Evolutionary conservation across 2,329 filamentous ascomycete species (phyloP).

Genomic region (Trichoderma polysporum): DNA sequence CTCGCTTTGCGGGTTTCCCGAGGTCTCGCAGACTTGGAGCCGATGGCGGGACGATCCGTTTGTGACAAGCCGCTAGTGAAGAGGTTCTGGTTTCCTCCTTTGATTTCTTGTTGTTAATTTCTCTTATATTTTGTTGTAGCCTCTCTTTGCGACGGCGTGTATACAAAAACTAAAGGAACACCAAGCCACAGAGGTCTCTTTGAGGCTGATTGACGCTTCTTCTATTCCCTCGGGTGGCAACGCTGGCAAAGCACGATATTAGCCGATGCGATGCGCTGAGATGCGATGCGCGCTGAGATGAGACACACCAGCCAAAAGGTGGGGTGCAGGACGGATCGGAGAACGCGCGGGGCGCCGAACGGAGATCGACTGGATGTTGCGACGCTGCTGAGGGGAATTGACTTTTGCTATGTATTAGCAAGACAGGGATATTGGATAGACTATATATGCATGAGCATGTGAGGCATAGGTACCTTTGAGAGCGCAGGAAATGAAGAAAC

Average conservation of each 20-base stretch:
- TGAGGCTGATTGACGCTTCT: not conserved
- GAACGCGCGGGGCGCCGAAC: constrained; percentile 20
- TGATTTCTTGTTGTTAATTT: not conserved
- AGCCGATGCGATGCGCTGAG: constrained; percentile 1
- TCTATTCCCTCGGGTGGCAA: not conserved
- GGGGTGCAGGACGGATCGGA: constrained; percentile 18
- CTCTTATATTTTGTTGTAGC: too few relatives aligned
- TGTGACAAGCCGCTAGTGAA: not conserved
- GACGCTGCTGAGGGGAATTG: not conserved
- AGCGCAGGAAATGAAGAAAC: not conserved
- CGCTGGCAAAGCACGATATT: not conserved
- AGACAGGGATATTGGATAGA: too few relatives aligned
- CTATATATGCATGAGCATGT: too few relatives aligned
- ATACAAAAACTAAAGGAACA: not conserved
- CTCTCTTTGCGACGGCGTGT: not conserved
- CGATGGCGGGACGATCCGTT: not conserved
- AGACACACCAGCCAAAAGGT: not conserved
- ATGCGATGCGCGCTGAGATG: constrained; percentile 9
- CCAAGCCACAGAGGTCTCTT: too few relatives aligned
- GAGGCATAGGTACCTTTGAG: not conserved
- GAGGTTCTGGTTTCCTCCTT: not conserved
- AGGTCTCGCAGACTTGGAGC: not conserved
- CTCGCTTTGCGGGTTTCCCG: not conserved
- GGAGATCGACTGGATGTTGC: constrained; percentile 16
- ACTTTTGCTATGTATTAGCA: not conserved